Evolutionary conservation across 2,329 filamentous ascomycete genomes (phyloP).

Genomic region (Colletotrichum liaoningense): DNA sequence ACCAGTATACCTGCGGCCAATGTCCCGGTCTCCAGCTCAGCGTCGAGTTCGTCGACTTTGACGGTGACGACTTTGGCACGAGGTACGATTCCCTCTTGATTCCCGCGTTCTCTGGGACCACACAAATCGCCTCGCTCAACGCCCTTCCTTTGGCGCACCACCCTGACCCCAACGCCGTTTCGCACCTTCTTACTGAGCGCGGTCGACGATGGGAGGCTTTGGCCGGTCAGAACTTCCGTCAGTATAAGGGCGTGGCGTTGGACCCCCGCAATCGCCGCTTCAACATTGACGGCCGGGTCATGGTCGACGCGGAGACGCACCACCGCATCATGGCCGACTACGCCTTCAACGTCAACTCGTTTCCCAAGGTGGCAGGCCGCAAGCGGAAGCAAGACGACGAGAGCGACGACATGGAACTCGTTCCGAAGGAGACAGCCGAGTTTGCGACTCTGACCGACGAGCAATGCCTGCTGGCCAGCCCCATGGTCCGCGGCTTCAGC

Average conservation of each 20-base stretch:
- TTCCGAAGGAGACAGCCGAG: constrained; percentile 33
- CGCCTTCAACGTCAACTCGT: constrained; percentile 57
- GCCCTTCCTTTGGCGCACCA: constrained; percentile 58
- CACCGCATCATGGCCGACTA: constrained; percentile 89
- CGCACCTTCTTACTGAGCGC: constrained; percentile 48
- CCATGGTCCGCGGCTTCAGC: constrained; percentile 63
- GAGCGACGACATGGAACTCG: constrained; percentile 39
- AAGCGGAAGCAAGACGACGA: constrained; percentile 35
- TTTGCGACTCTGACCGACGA: constrained; percentile 47
- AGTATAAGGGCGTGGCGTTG: constrained; percentile 54
- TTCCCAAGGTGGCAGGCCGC: constrained; percentile 33
- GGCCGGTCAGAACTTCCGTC: constrained; percentile 59
- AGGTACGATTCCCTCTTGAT: constrained; percentile 48
- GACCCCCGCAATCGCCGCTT: constrained; percentile 53
- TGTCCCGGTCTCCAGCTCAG: constrained; percentile 40
- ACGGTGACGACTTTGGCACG: constrained; percentile 59
- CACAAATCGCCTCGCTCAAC: constrained; percentile 53
- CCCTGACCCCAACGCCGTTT: constrained; percentile 48
- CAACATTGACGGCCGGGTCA: constrained; percentile 87
- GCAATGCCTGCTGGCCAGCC: constrained; percentile 53
- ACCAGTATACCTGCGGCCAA: constrained; percentile 50
- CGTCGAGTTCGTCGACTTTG: constrained; percentile 56
- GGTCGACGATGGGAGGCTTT: constrained; percentile 58
- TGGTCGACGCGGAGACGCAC: constrained; percentile 88
- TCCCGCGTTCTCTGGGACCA: constrained; percentile 54